phyloP scores from a whole-genome alignment of 1,284 basidiomycete species.

The Austroboletus niveus region DNA sequence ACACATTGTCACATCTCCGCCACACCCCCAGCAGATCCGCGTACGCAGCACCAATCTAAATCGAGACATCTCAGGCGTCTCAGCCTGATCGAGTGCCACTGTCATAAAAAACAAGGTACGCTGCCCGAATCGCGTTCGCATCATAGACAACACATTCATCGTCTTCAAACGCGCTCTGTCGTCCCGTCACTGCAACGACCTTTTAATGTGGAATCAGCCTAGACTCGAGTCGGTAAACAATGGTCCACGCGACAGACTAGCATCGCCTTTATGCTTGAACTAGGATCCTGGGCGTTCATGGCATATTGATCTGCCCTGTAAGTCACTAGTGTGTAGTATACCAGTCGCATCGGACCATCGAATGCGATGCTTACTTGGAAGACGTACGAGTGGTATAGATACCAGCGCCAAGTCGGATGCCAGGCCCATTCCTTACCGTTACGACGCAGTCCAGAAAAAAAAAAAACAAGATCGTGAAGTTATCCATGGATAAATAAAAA shows the following conservation, averaged over 20 bases:
- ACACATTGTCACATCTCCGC: too few relatives aligned
- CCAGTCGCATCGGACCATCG: background rate
- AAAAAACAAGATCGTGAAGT: background rate
- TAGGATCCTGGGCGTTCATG: constrained; percentile 8
- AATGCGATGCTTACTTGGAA: constrained; percentile 20
- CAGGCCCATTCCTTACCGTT: constrained; percentile 5
- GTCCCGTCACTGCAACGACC: constrained; percentile 18
- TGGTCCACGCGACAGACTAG: constrained; percentile 22
- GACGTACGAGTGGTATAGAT: constrained; percentile 24
- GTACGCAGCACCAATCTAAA: too few relatives aligned
- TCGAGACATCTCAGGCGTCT: too few relatives aligned
- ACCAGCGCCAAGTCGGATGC: constrained; percentile 27
- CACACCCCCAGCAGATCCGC: too few relatives aligned
- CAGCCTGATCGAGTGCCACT: background rate
- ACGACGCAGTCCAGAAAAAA: background rate
- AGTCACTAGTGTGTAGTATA: background rate
- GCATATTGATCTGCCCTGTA: constrained; percentile 22
- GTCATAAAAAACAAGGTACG: constrained; percentile 27
- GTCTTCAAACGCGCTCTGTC: constrained; percentile 10
- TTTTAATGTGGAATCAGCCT: constrained; percentile 2
- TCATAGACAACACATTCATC: constrained; percentile 29
- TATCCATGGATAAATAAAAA: background rate
- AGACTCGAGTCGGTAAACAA: background rate
- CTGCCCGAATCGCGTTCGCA: constrained; percentile 23
- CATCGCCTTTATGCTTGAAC: constrained; percentile 19